These are phyloP conservation scores for Penicillium sp. DNA, from an alignment of 2,329 filamentous ascomycete species.

Conservation along the genomic window DNA sequence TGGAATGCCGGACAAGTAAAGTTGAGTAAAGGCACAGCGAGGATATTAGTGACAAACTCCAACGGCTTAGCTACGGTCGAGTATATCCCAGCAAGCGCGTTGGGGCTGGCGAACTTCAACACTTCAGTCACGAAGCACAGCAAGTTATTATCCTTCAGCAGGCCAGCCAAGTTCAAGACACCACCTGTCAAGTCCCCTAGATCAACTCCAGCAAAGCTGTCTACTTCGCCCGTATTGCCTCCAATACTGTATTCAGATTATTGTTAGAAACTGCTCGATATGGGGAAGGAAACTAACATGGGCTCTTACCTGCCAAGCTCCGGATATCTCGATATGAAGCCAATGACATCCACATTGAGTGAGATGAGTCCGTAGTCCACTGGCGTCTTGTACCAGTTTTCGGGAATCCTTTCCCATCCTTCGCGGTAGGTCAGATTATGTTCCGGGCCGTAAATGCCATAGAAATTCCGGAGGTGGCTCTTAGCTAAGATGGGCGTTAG, in stretches of 20 bases:
- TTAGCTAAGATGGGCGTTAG: slow-evolving; percentile 32
- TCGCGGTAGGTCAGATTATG: slow-evolving; percentile 45
- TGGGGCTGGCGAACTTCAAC: slow-evolving; percentile 35
- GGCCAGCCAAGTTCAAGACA: slow-evolving; percentile 34
- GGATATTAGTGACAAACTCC: slow-evolving; percentile 30
- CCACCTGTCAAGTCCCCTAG: slow-evolving; percentile 47
- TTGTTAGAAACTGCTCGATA: neutral
- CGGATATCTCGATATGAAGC: slow-evolving; percentile 43
- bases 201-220: slow-evolving; percentile 53
- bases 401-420: slow-evolving; percentile 54
- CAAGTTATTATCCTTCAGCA: slow-evolving; percentile 44
- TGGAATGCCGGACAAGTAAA: slow-evolving; percentile 35
- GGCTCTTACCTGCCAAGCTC: slow-evolving; percentile 37
- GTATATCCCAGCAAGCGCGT: slow-evolving; percentile 32
- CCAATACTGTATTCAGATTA: slow-evolving; percentile 42
- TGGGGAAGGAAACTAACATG: neutral
- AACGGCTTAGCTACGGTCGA: slow-evolving; percentile 31
- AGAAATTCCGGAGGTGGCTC: slow-evolving; percentile 50
- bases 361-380: slow-evolving; percentile 51
- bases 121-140: slow-evolving; percentile 42
- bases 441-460: slow-evolving; percentile 46
- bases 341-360: slow-evolving; percentile 44
- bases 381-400: slow-evolving; percentile 53
- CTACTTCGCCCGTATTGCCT: slow-evolving; percentile 53
- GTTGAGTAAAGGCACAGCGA: slow-evolving; percentile 31